Evolutionary conservation across 129 eudicot species (phyloP).

Genomic region (Heracleum sosnowskyi): DNA sequence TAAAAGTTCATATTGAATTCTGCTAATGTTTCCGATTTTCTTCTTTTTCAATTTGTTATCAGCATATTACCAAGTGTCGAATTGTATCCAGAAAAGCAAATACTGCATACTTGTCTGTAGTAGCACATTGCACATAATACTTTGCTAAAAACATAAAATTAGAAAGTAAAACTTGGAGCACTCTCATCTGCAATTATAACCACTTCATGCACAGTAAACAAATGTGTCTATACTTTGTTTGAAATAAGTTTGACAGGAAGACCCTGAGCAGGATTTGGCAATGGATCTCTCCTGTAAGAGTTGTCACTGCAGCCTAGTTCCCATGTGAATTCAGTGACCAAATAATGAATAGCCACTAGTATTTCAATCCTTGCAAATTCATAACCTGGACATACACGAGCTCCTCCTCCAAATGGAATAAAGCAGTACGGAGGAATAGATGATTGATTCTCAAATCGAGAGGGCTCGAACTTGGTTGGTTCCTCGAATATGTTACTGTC

Average conservation of each 20-base stretch:
- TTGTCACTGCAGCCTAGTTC: background rate
- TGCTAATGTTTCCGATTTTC: background rate
- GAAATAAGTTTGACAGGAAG: background rate
- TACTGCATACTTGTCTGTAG: background rate
- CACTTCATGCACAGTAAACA: background rate
- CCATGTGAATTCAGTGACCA: slow-evolving; percentile 11
- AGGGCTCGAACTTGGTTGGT: slow-evolving; percentile 46
- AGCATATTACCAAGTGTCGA: background rate
- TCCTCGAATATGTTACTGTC: slow-evolving; percentile 42
- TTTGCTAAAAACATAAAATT: background rate
- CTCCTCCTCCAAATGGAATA: slow-evolving; percentile 63
- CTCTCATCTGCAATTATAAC: background rate
- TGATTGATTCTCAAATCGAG: slow-evolving; percentile 42
- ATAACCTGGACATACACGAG: slow-evolving; percentile 65
- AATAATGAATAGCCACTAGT: slow-evolving; percentile 38
- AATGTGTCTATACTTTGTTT: background rate
- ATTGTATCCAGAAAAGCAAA: background rate
- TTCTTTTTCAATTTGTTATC: background rate
- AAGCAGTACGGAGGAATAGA: slow-evolving; percentile 49
- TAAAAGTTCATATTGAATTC: background rate
- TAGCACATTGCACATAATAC: background rate
- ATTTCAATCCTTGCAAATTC: slow-evolving; percentile 75
- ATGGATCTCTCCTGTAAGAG: slow-evolving; percentile 4
- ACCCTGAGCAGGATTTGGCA: slow-evolving; percentile 6
- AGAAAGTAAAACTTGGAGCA: background rate